A percentile compares a stretch with the other conserved stretches of the same genome.
phyloP scores from a whole-genome alignment of 108 stramenopile species.

The Cylindrotheca closterium region DNA sequence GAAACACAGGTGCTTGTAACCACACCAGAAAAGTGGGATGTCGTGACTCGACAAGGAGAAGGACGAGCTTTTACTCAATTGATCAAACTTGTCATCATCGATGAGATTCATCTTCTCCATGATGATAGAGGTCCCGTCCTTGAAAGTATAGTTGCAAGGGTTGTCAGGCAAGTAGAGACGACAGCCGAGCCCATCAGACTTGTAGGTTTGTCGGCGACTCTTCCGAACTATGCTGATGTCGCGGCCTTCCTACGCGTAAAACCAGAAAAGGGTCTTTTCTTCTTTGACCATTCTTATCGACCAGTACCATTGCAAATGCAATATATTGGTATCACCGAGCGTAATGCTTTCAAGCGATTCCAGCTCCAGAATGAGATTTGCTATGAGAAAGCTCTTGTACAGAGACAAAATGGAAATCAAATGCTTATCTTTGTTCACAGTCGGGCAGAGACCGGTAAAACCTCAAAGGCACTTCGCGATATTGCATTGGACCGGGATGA shows the following conservation, averaged over 20 bases:
- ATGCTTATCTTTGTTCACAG: constrained; percentile 99
- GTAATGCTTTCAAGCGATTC: constrained; percentile 97
- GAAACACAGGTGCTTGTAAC: constrained; percentile 99
- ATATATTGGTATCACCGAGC: constrained; percentile 98
- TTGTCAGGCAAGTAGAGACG: constrained; percentile 94
- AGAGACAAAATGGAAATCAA: constrained; percentile 89
- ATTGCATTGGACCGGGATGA: constrained; percentile 91
- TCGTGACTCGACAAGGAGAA: constrained; percentile 98
- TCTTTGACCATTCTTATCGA: constrained; percentile 98
- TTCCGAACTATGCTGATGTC: constrained; percentile 99
- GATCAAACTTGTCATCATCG: constrained; percentile 96
- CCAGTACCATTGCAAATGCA: constrained; percentile 99
- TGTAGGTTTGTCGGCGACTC: constrained; percentile 97
- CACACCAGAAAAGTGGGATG: constrained; percentile 99
- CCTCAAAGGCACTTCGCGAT: constrained; percentile 96
- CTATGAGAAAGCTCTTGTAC: constrained; percentile 94
- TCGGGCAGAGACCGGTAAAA: constrained; percentile 97
- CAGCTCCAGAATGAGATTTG: constrained; percentile 99
- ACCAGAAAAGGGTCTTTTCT: constrained; percentile 96
- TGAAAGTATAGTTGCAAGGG: constrained; percentile 95
- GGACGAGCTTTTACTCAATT: constrained; percentile 97
- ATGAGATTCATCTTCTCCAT: constrained; percentile 99
- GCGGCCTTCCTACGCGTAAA: constrained; percentile 97
- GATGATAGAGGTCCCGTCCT: constrained; percentile 98
- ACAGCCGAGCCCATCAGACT: constrained; percentile 93